Percentiles rank a stretch among this genome's conserved stretches.
Evolutionary conservation across 495 filamentous ascomycete genomes (phyloP).

Genomic region (Acidomyces sp.): DNA sequence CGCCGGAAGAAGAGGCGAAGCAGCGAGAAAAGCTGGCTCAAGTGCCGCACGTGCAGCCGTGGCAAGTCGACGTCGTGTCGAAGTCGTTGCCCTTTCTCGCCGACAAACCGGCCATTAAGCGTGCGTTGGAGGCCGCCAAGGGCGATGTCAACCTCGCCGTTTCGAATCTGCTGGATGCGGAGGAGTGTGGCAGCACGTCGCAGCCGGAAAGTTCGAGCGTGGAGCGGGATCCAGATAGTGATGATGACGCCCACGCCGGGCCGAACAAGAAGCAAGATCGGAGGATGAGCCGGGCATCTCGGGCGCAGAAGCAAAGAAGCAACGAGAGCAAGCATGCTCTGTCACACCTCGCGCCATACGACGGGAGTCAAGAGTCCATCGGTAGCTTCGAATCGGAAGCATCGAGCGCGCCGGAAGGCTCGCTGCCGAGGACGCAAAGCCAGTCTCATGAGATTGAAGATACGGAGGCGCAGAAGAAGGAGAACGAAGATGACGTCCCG

Average conservation of each 20-base stretch:
- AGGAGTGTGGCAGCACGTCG: slow-evolving; percentile 30
- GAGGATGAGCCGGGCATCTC: slow-evolving; percentile 27
- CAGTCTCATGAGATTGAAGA: slow-evolving; percentile 9
- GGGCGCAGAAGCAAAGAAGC: slow-evolving; percentile 10
- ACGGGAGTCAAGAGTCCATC: slow-evolving; percentile 19
- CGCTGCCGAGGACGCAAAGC: slow-evolving; percentile 7
- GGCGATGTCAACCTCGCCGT: slow-evolving; percentile 50
- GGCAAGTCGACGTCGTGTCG: slow-evolving; percentile 50
- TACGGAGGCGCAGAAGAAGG: neutral
- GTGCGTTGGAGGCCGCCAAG: slow-evolving; percentile 45
- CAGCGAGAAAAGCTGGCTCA: slow-evolving; percentile 30
- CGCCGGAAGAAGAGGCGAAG: slow-evolving; percentile 21
- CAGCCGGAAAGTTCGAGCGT: slow-evolving; percentile 32
- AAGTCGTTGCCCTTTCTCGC: slow-evolving; percentile 44
- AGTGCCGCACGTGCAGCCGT: slow-evolving; percentile 35
- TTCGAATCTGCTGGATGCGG: slow-evolving; percentile 41
- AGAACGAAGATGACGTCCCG: neutral
- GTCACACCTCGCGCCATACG: slow-evolving; percentile 8
- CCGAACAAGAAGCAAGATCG: slow-evolving; percentile 40
- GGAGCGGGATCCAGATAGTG: slow-evolving; percentile 36
- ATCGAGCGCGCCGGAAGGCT: slow-evolving; percentile 11
- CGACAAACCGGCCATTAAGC: slow-evolving; percentile 41
- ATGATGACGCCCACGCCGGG: slow-evolving; percentile 30
- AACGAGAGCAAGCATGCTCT: slow-evolving; percentile 9
- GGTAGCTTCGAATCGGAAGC: slow-evolving; percentile 17